A percentile compares a stretch with the other conserved stretches of the same genome.
Conservation (phyloP, 2,329 filamentous ascomycete species). For the Penicillium freii region DNA sequence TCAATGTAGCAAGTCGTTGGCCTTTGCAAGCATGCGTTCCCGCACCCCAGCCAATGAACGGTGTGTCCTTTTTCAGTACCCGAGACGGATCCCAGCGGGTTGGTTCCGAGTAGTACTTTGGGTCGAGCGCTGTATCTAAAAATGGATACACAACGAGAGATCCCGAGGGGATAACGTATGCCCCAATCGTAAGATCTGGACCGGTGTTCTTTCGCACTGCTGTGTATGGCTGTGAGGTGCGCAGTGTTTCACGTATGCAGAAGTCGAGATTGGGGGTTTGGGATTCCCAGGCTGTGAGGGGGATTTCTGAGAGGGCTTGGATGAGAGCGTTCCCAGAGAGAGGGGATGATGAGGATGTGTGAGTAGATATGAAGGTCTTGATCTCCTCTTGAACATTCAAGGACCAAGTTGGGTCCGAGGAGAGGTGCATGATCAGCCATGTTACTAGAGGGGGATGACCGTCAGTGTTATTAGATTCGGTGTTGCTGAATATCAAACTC, state of each 20-base stretch:
- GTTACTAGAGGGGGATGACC: not conserved
- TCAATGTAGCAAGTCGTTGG: conserved; percentile 12
- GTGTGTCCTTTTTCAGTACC: not conserved
- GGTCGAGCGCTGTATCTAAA: conserved; percentile 10
- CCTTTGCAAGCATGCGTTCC: conserved; percentile 12
- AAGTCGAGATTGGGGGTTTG: conserved; percentile 6
- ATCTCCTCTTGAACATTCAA: conserved; percentile 4
- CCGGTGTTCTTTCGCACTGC: conserved; percentile 12
- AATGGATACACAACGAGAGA: conserved; percentile 11
- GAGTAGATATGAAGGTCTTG: not conserved
- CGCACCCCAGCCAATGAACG: conserved; percentile 9
- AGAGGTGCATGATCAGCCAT: conserved; percentile 12
- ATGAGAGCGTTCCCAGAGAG: not conserved
- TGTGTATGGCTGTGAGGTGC: conserved; percentile 10
- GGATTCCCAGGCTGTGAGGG: conserved; percentile 9
- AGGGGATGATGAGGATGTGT: not conserved
- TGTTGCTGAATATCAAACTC: not conserved
- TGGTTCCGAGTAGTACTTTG: conserved; percentile 3
- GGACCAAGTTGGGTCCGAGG: conserved; percentile 4
- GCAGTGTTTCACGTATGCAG: conserved; percentile 12
- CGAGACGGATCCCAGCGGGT: conserved; percentile 12
- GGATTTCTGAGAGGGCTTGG: conserved; percentile 3
- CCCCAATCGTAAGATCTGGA: not conserved
- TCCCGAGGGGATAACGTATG: conserved; percentile 7
- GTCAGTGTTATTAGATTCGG: not conserved